These are phyloP conservation scores for Corylus americana DNA, from an alignment of 306 rosid genomes.

Conservation along the genomic window DNA sequence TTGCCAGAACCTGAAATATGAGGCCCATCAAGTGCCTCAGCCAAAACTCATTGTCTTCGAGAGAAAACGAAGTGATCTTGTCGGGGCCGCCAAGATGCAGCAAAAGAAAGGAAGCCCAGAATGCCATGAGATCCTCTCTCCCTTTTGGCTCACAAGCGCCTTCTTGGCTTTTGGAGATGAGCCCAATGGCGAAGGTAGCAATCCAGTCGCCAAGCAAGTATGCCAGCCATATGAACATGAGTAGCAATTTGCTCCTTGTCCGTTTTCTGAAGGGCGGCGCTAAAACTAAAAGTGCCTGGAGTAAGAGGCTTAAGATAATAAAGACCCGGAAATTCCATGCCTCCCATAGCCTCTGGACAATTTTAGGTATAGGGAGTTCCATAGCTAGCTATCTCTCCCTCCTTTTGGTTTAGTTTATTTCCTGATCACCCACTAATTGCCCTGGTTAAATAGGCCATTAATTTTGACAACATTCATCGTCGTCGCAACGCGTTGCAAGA, in stretches of 20 bases:
- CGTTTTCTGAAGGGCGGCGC: conserved; percentile 19
- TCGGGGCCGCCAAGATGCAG: conserved; percentile 44
- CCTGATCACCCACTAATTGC: too few species aligned
- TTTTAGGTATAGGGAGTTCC: too few species aligned
- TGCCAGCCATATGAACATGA: conserved; percentile 16
- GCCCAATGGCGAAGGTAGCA: conserved; percentile 30
- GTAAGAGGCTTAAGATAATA: conserved; percentile 19
- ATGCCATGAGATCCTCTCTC: conserved; percentile 11
- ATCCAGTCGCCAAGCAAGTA: conserved; percentile 34
- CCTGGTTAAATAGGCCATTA: too few species aligned
- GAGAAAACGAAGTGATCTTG: conserved; percentile 37
- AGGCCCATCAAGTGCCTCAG: conserved; percentile 20
- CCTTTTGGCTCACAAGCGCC: neutral
- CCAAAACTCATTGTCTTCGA: conserved; percentile 40
- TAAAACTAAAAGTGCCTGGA: conserved; percentile 12
- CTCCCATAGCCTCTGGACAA: conserved; percentile 3
- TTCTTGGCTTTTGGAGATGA: conserved; percentile 17
- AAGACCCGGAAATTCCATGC: conserved; percentile 10
- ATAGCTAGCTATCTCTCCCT: too few species aligned
- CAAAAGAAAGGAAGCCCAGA: conserved; percentile 38
- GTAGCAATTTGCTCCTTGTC: conserved; percentile 13
- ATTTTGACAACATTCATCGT: too few species aligned
- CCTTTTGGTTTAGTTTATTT: too few species aligned
- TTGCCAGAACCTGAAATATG: conserved; percentile 13
- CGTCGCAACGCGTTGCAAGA: too few species aligned